phyloP scores from a whole-genome alignment of 495 filamentous ascomycete genomes.

The Neurospora pannonica region DNA sequence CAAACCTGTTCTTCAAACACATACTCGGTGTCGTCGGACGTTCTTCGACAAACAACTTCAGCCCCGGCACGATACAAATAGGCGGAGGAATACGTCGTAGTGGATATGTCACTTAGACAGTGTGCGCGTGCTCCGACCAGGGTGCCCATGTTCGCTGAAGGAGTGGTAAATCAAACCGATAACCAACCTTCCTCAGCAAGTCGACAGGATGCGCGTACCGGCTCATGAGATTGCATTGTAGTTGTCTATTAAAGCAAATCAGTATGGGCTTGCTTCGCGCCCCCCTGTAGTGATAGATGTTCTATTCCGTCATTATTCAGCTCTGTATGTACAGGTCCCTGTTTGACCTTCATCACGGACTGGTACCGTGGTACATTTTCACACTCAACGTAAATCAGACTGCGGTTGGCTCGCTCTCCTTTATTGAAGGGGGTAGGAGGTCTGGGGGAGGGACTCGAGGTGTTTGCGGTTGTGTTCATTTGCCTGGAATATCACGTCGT shows the following conservation, averaged over 20 bases:
- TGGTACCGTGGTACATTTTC: background rate
- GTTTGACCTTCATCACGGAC: background rate
- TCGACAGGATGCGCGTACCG: background rate
- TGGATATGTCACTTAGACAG: background rate
- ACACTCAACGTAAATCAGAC: background rate
- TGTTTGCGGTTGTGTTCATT: slow-evolving; percentile 76
- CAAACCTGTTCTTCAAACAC: background rate
- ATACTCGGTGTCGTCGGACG: background rate
- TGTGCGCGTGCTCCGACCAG: background rate
- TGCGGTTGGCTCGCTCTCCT: background rate
- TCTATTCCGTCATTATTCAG: background rate
- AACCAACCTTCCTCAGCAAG: background rate
- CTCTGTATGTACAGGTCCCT: background rate
- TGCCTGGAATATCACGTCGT: slow-evolving; percentile 43
- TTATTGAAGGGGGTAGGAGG: slow-evolving; percentile 54
- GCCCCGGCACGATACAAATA: background rate
- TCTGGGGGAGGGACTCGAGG: slow-evolving; percentile 67
- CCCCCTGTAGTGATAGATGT: background rate
- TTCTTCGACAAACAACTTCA: background rate
- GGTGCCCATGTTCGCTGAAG: background rate
- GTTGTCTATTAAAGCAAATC: background rate
- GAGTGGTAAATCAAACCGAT: background rate
- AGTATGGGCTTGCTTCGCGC: background rate
- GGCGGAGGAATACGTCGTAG: background rate
- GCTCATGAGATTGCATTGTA: background rate